A percentile compares a stretch with the other conserved stretches of the same genome.
phyloP scores from a whole-genome alignment of 2,329 filamentous ascomycete species.

The Atkinsonella hypoxylon region DNA sequence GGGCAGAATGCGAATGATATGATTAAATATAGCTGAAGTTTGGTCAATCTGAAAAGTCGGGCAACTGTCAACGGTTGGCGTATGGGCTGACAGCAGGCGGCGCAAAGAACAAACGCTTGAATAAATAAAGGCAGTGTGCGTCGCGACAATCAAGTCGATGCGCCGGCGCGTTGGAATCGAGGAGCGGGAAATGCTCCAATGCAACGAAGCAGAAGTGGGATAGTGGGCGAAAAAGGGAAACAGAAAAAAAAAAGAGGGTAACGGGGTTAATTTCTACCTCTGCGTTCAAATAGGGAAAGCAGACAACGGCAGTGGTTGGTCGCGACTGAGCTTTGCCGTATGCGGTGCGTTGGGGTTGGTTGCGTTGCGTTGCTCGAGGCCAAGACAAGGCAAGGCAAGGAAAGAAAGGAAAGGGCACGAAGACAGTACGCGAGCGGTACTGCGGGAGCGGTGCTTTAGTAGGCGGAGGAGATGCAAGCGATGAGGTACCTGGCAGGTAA shows the following conservation, averaged over 20 bases:
- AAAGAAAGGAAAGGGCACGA: not conserved
- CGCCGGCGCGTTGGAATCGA: constrained; percentile 2
- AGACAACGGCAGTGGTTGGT: constrained; percentile 6
- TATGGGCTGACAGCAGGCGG: not conserved
- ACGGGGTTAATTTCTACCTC: not conserved
- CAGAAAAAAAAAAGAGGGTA: not conserved
- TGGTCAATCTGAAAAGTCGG: not conserved
- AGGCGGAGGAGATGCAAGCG: not conserved
- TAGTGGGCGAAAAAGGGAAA: not conserved
- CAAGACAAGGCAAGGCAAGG: not conserved
- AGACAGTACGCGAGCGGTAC: constrained; percentile 1
- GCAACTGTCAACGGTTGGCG: constrained; percentile 6
- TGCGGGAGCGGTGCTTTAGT: not conserved
- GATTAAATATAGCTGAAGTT: not conserved
- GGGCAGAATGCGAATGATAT: not conserved
- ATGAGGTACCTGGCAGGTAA: constrained; percentile 11
- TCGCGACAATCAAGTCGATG: constrained; percentile 3
- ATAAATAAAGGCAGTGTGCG: not conserved
- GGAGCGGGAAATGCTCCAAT: not conserved
- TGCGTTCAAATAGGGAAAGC: not conserved
- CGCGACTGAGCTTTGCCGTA: constrained; percentile 7
- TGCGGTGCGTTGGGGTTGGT: constrained; percentile 2
- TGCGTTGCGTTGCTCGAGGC: not conserved
- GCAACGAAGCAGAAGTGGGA: not conserved
- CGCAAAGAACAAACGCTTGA: constrained; percentile 2